Conservation (phyloP, 2,329 filamentous ascomycete species). For the Karstenula rhodostoma region DNA sequence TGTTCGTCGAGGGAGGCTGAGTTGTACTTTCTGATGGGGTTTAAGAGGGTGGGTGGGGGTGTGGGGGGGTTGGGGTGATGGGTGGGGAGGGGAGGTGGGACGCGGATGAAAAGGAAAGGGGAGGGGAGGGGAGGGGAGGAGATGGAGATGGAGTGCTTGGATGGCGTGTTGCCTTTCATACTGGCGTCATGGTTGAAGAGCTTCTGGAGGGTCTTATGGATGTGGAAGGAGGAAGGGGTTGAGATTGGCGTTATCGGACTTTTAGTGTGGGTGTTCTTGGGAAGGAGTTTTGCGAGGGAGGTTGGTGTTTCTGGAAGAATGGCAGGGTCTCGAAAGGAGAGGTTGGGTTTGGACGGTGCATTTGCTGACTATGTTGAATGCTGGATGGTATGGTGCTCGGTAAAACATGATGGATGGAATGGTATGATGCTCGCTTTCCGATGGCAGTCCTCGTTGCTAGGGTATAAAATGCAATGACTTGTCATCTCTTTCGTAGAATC, state of each 20-base stretch:
- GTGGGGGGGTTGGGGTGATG: slow-evolving; percentile 27
- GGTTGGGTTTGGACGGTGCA: background rate
- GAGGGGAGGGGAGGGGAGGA: too few species aligned
- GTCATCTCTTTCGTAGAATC: background rate
- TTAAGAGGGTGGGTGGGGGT: slow-evolving; percentile 23
- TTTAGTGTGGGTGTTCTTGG: background rate
- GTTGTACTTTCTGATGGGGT: slow-evolving; percentile 38
- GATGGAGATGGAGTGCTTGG: too few species aligned
- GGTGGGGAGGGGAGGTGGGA: too few species aligned
- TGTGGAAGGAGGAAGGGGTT: background rate
- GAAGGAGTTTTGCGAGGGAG: background rate
- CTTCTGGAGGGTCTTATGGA: too few species aligned
- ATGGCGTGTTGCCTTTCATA: too few species aligned
- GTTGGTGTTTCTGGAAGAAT: background rate
- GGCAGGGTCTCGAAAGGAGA: background rate
- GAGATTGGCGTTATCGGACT: background rate
- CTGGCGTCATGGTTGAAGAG: too few species aligned
- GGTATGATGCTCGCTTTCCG: background rate
- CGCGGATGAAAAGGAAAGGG: too few species aligned
- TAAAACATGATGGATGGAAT: too few species aligned
- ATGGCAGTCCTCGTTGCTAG: background rate
- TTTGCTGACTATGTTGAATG: too few species aligned
- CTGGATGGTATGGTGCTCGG: background rate
- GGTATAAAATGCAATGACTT: background rate
- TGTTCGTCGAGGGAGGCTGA: slow-evolving; percentile 31